Evolutionary conservation across 1,284 basidiomycete genomes (phyloP).

Genomic region (Ceratobasidium sp.): DNA sequence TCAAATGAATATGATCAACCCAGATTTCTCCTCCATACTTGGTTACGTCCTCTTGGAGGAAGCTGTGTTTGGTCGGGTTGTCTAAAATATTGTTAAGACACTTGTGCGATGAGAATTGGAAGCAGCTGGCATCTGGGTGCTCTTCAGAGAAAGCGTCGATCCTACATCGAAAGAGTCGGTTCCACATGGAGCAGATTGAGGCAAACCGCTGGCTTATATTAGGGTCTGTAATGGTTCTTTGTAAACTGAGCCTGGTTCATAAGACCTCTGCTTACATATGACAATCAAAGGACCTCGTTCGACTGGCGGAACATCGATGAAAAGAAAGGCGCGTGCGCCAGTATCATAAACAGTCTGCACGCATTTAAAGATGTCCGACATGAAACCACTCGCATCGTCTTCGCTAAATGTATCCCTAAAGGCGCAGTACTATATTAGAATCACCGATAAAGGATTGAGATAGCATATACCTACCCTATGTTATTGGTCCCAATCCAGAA

Average conservation of each 20-base stretch:
- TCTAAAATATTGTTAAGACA: conserved; percentile 39
- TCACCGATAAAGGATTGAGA: not conserved
- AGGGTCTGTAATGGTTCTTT: not conserved
- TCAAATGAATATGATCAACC: conserved; percentile 48
- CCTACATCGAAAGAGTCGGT: conserved; percentile 11
- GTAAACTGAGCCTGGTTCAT: not conserved
- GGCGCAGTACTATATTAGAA: not conserved
- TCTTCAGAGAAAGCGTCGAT: conserved; percentile 20
- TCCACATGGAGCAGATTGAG: conserved; percentile 42
- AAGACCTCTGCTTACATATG: not conserved
- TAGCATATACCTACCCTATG: conserved; percentile 15
- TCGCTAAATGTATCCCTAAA: not conserved
- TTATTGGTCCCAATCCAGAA: conserved; percentile 49
- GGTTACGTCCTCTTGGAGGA: conserved; percentile 21
- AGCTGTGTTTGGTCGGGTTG: conserved; percentile 35
- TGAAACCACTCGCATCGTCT: not conserved
- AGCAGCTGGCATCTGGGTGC: conserved; percentile 22
- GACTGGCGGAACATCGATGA: conserved; percentile 51
- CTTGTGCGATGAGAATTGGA: conserved; percentile 45
- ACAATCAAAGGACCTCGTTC: conserved; percentile 47
- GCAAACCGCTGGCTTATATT: not conserved
- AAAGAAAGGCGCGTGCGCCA: conserved; percentile 50
- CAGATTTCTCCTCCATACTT: conserved; percentile 43
- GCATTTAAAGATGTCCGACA: conserved; percentile 36
- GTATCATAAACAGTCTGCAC: conserved; percentile 49